Base-by-base conservation (phyloP, 2,329 filamentous ascomycete genomes). In the Biscogniauxia sp. region DNA sequence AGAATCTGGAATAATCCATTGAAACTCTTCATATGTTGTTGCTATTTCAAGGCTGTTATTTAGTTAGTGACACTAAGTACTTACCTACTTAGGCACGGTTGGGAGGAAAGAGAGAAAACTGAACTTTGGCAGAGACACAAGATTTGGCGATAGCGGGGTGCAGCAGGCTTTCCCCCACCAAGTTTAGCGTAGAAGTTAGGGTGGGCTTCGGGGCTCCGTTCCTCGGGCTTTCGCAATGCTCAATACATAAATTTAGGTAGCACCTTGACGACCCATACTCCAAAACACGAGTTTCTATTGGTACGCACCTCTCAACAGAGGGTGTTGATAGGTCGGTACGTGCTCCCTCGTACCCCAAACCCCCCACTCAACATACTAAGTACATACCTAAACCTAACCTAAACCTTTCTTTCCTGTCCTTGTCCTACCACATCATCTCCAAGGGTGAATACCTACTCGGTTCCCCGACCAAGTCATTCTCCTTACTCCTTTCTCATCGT, bases 61-160 rank as follows among this genome's bases (percentile, higher is more conserved):
- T 23, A 5, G 23, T 23, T 23, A 5, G 23, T 23, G 23, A 23
- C 23, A 23, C 23, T 23, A 23, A 5, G 23, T 23, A n/a, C n/a
- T n/a, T n/a, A n/a, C n/a, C n/a, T 23, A 23, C 23, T 45, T 9
- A 13, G 37, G 37, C n/a, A 45, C 37, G 37, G 37, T 45, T 45
- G 11, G 17, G 15, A 45, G 37, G 17, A 45, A 45, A 45, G 15
- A n/a, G 37, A 45, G 11, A n/a, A 45, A 45, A 13, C n/a, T 45
- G 17, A 15, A 11, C 17, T n/a, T n/a, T 45, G 50, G 50, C 50
- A 51, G 5, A 32, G 28, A 32, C 7, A 17, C 37, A 45, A 45
- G 37, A 45, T 45, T 57, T 55, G 51, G 45, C 23, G 26, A 55
- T 13, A 53, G 62, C 56, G 60, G 62, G 62, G 62, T 64, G 50